phyloP scores from a whole-genome alignment of 305 asterid genomes.

The Nicotiana rustica region DNA sequence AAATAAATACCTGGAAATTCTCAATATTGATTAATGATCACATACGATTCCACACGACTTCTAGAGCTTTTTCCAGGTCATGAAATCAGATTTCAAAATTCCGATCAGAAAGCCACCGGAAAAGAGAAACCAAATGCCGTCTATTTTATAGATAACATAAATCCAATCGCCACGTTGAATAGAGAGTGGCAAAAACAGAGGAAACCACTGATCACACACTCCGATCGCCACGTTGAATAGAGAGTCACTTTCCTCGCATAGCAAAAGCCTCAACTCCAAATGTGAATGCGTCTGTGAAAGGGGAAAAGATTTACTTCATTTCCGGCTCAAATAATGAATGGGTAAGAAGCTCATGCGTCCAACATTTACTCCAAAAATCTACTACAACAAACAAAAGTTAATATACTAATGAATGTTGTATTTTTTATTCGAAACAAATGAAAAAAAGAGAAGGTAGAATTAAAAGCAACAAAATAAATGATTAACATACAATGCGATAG shows the following conservation, averaged over 20 bases:
- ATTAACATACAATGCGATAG: neutral
- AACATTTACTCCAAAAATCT: neutral
- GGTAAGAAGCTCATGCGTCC: neutral
- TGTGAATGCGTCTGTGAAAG: neutral
- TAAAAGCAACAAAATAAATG: neutral
- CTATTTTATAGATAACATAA: neutral
- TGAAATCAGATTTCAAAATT: neutral
- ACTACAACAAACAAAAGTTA: neutral
- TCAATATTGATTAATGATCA: neutral
- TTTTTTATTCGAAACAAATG: neutral
- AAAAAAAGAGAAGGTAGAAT: neutral
- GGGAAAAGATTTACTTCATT: neutral
- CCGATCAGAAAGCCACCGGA: neutral
- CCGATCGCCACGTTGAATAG: neutral
- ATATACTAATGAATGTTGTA: neutral
- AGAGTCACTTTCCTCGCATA: neutral
- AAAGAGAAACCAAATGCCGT: neutral
- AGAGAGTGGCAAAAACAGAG: neutral
- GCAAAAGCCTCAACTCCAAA: neutral
- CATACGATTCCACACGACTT: neutral
- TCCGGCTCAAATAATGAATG: neutral
- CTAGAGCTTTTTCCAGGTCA: neutral
- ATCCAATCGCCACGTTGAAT: slow-evolving; percentile 6
- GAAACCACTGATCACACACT: neutral
- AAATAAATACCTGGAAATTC: slow-evolving; percentile 13